Evolutionary conservation across 148 eudicot species (phyloP).

Genomic region (Rhododendron henanense): DNA sequence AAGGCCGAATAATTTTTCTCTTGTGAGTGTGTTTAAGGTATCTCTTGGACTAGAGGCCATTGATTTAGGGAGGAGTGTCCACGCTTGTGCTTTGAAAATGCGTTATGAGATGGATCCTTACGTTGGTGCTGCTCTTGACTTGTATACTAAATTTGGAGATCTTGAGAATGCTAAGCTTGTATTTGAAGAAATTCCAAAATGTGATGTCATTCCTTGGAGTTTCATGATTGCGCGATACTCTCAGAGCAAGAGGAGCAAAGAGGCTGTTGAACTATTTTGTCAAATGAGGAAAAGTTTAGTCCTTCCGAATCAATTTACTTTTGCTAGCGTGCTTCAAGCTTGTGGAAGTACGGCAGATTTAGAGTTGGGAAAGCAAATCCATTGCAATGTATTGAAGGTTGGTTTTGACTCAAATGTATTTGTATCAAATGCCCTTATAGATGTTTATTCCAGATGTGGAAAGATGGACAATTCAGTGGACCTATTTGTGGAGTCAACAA

Average conservation of each 20-base stretch:
- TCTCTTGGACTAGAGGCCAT: conserved; percentile 57
- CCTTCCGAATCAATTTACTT: conserved; percentile 70
- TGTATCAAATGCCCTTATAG: conserved; percentile 80
- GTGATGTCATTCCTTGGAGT: conserved; percentile 78
- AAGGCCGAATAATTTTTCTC: conserved; percentile 67
- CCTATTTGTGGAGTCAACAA: conserved; percentile 46
- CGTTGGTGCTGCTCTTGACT: conserved; percentile 62
- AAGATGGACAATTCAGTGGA: conserved; percentile 49
- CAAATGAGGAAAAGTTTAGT: conserved; percentile 60
- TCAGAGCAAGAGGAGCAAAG: conserved; percentile 54
- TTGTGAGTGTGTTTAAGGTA: conserved; percentile 72
- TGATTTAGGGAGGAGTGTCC: conserved; percentile 45
- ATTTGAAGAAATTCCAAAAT: conserved; percentile 62
- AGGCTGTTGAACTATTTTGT: conserved; percentile 53
- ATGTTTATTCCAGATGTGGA: conserved; percentile 84
- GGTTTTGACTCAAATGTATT: conserved; percentile 58
- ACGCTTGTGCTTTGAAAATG: conserved; percentile 56
- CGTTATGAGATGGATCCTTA: conserved; percentile 57
- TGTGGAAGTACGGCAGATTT: conserved; percentile 43
- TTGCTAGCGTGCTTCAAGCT: conserved; percentile 80
- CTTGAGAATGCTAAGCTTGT: conserved; percentile 51
- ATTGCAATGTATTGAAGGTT: conserved; percentile 48
- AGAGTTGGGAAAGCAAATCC: conserved; percentile 59
- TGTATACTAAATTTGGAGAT: conserved; percentile 63
- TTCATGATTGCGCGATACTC: conserved; percentile 82